Base-by-base conservation (phyloP, 2,329 filamentous ascomycete species). In the Fusarium nelsonii region DNA sequence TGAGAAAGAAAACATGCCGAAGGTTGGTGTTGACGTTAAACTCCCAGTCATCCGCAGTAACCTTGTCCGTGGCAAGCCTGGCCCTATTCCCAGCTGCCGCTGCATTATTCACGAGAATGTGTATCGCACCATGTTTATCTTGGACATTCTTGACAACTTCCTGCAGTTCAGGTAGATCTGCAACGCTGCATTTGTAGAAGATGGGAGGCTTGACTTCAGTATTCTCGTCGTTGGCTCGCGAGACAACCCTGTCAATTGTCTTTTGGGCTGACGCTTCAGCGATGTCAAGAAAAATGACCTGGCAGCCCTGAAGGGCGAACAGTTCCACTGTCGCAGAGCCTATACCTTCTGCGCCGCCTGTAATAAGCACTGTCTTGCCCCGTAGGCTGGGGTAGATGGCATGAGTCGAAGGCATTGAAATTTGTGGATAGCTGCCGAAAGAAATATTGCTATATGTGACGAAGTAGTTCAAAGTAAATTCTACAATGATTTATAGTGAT, bases 81-180 rank as follows among this genome's bases (percentile, higher is more conserved):
- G 76, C 68, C 6, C 64, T 70, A 15, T 53, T 61, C 1, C 56
- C 65, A 34, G 69, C 67, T 1, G 63, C 65, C 0, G 92, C 93
- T 18, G 93, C 93, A 78, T 96, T 97, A 84, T 97, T 96, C 82
- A 97, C 82, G 51, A 97, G 81, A 68, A 96, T 91, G 78, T 97
- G 91, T 73, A 97, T 85, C 72, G 30, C 52, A 1, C 68, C 69
- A 34, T 76, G 67, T 4, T 73, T 57, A 3, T 70, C 64, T 1
- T 82, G 56, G 4, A 78, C 76, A n/a, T 72, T 69, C 15, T 75
- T 73, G 2, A 81, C 78, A 16, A 76, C 78, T 1, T 74, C 62
- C 39, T 77, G 72, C 7, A 83, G 69, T 37, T 69, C 55, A 2
- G 73, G 65, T 5, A 84, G 59, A 55, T 82, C 70, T 8, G 78